Conservation (phyloP, 176 grass and related monocot species). For the Raddia guianensis region DNA sequence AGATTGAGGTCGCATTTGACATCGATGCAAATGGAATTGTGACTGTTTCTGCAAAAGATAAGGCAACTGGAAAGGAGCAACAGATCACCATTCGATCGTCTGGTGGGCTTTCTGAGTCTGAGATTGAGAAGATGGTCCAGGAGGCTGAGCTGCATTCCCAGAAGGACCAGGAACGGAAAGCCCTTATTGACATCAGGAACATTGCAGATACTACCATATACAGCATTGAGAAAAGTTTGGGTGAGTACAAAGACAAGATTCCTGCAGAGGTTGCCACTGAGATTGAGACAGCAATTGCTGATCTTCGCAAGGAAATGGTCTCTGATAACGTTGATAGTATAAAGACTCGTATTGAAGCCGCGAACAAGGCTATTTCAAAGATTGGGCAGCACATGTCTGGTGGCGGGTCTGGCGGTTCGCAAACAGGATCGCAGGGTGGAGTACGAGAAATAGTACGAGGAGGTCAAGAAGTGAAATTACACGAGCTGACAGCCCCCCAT, state of each 20-base stretch:
- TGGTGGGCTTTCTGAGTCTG: slow-evolving; percentile 48
- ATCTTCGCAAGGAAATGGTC: slow-evolving; percentile 36
- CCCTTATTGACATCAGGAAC: slow-evolving; percentile 47
- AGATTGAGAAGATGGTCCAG: slow-evolving; percentile 51
- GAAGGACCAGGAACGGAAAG: slow-evolving; percentile 54
- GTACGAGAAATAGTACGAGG: too few relatives aligned
- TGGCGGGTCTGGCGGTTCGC: slow-evolving; percentile 10
- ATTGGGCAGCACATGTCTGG: slow-evolving; percentile 47
- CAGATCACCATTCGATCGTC: slow-evolving; percentile 51
- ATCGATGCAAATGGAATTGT: slow-evolving; percentile 55
- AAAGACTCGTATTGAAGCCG: slow-evolving; percentile 28
- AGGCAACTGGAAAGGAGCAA: slow-evolving; percentile 52
- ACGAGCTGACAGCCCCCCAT: not conserved
- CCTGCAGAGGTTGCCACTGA: slow-evolving; percentile 40
- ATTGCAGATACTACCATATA: slow-evolving; percentile 48
- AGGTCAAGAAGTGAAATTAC: slow-evolving; percentile 39
- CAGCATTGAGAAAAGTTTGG: slow-evolving; percentile 49
- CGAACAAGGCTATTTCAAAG: slow-evolving; percentile 47
- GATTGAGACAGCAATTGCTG: slow-evolving; percentile 41
- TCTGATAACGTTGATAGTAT: slow-evolving; percentile 42
- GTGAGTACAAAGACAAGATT: slow-evolving; percentile 46
- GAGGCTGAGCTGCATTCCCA: slow-evolving; percentile 52
- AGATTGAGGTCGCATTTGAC: slow-evolving; percentile 58
- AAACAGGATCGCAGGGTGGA: slow-evolving; percentile 19
- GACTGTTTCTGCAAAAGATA: slow-evolving; percentile 49